Evolutionary conservation across 495 filamentous ascomycete genomes (phyloP).

Genomic region (Podospora comata): DNA sequence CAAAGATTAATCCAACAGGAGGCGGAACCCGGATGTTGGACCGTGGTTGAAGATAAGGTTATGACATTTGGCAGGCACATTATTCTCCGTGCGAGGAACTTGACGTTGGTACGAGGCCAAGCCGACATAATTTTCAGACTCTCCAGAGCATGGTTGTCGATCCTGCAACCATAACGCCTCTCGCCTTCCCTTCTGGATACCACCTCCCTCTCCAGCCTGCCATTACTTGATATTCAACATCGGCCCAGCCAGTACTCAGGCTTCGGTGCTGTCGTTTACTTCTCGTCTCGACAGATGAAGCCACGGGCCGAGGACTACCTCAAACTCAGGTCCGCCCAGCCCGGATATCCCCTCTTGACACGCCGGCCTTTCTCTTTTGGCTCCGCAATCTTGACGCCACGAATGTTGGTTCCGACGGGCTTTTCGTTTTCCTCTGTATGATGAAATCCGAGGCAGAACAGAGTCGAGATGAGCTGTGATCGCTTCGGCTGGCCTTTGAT

Average conservation of each 20-base stretch:
- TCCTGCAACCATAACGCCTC: conserved; percentile 2
- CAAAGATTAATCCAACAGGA: not conserved
- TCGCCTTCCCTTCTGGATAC: not conserved
- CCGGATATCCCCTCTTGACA: not conserved
- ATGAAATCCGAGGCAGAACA: not conserved
- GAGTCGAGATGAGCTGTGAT: not conserved
- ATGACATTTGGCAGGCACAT: conserved; percentile 5
- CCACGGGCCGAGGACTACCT: not conserved
- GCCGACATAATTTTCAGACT: not conserved
- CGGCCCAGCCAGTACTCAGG: not conserved
- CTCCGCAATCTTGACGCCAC: not conserved
- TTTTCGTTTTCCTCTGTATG: not conserved
- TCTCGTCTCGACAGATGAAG: not conserved
- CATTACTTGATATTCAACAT: not conserved
- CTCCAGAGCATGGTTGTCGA: conserved; percentile 5
- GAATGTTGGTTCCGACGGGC: not conserved
- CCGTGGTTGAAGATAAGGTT: conserved; percentile 7
- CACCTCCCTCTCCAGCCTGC: not conserved
- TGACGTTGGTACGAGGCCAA: conserved; percentile 3
- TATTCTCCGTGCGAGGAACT: not conserved
- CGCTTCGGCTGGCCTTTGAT: not conserved
- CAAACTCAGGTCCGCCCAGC: not conserved
- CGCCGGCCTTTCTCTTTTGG: not conserved
- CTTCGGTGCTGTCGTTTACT: not conserved
- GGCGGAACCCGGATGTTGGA: conserved; percentile 1